Evolutionary conservation across 1,284 basidiomycete genomes (phyloP).

Genomic region (Exobasidium cylindrosporum): DNA sequence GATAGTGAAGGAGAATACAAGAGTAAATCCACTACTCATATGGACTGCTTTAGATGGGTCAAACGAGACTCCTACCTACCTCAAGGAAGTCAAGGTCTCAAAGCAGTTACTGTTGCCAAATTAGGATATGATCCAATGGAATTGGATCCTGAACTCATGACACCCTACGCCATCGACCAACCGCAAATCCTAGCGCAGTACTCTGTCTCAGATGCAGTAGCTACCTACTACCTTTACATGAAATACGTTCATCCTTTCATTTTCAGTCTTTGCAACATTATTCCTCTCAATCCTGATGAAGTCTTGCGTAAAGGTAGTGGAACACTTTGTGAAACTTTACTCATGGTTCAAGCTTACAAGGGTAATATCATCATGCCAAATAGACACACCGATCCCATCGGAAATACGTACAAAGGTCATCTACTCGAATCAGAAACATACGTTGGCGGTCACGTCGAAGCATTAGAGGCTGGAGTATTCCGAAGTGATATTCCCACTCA

Average conservation of each 20-base stretch:
- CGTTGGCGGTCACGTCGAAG: conserved; percentile 98
- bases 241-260: conserved; percentile 99
- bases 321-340: conserved; percentile 91
- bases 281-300: conserved; percentile 93
- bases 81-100: conserved; percentile 96
- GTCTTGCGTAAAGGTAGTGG: conserved; percentile 94
- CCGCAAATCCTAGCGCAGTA: conserved; percentile 94
- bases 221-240: conserved; percentile 99
- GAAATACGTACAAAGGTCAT: conserved; percentile 93
- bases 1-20: conserved; percentile 96
- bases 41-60: conserved; percentile 99
- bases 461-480: conserved; percentile 96
- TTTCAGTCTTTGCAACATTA: conserved; percentile 98
- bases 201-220: conserved; percentile 98
- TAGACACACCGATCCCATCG: conserved; percentile 86
- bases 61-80: conserved; percentile 99
- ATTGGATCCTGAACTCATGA: conserved; percentile 98
- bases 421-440: conserved; percentile 95
- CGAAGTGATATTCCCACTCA: conserved; percentile 91
- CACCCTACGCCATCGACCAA: conserved; percentile 96
- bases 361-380: conserved; percentile 97
- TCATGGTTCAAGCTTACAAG: conserved; percentile 94
- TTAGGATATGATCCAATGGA: conserved; percentile 96
- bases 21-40: conserved; percentile 86
- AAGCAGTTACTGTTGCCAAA: conserved; percentile 95